Evolutionary conservation across 805 yeast genomes (phyloP), one percentile per base, ranked within the genome.

Genomic region (Metschnikowia hibisci): DNA sequence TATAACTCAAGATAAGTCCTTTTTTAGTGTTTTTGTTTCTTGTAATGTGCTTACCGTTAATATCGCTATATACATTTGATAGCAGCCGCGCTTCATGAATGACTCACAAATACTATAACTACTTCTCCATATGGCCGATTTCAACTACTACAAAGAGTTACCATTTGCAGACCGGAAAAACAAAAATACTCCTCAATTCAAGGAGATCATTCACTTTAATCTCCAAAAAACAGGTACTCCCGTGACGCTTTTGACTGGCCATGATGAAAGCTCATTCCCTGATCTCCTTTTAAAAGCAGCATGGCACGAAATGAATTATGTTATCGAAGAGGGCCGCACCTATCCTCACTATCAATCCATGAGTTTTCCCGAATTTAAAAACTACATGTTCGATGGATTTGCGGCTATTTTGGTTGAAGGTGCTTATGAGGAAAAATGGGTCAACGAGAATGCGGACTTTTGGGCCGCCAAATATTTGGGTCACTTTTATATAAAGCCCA

Each of bases 401-500:
- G 77, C 77, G 8, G 87, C 83, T 0, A 66, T 88, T 4, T 61
- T 87, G 54, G 57, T 87, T 5, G 69, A 69, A 15, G 74, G 73
- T 2, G 54, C 58, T 5, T 51, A 57, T 39, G 39, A 48, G 13
- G 35, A 37, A 2, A 45, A 42, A 2, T 42, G 56, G 35, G 80
- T 78, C 8, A 65, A 63, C 12, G 54, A 60, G n/a, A 43, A 57
- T n/a, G 51, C 55, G 5, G 68, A 70, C 35, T 53, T 52, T 35
- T 79, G 84, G 81, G 64, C 68, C 4, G 56, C 67, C 0, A 50
- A 53, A 6, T 76, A 81, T 46, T 59, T 87, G 34, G 97, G 96
- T 1, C 77, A 85, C 2, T 85, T 82, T 59, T 86, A 83, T 61
- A 71, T 89, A 54, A 88, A 86, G 57, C 96, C 98, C 13, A 90